These are phyloP conservation scores for Scenedesmus sp. DNA, from an alignment of 163 green algal species.

Conservation along the genomic window DNA sequence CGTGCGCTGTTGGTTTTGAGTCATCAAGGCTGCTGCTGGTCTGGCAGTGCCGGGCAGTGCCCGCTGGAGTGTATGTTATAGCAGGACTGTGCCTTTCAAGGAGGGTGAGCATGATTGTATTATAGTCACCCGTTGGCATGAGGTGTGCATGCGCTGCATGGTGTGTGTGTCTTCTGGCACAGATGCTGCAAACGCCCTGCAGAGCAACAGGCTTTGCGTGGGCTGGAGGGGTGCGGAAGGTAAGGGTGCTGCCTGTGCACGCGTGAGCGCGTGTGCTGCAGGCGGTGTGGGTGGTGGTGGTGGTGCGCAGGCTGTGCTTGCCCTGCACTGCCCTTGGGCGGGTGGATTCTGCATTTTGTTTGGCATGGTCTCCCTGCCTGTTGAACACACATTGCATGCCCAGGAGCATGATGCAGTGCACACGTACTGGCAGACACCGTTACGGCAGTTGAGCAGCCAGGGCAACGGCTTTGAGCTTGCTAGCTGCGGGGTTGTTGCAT, in stretches of 20 bases:
- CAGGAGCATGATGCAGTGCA: background rate
- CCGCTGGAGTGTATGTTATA: background rate
- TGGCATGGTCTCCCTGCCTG: background rate
- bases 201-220: background rate
- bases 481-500: background rate
- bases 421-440: background rate
- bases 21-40: background rate
- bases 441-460: background rate
- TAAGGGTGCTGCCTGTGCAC: background rate
- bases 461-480: conserved; percentile 8
- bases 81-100: background rate
- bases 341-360: background rate
- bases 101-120: background rate
- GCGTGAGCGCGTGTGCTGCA: background rate
- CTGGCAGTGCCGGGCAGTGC: no score
- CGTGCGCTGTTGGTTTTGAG: background rate
- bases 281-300: background rate
- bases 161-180: background rate
- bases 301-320: background rate
- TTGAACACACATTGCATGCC: background rate
- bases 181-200: background rate
- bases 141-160: background rate
- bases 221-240: background rate
- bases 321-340: background rate
- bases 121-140: background rate